Percentiles rank a stretch among this genome's conserved stretches.
Evolutionary conservation across 2,329 filamentous ascomycete species (phyloP).

Genomic region (Fusarium floridanum): DNA sequence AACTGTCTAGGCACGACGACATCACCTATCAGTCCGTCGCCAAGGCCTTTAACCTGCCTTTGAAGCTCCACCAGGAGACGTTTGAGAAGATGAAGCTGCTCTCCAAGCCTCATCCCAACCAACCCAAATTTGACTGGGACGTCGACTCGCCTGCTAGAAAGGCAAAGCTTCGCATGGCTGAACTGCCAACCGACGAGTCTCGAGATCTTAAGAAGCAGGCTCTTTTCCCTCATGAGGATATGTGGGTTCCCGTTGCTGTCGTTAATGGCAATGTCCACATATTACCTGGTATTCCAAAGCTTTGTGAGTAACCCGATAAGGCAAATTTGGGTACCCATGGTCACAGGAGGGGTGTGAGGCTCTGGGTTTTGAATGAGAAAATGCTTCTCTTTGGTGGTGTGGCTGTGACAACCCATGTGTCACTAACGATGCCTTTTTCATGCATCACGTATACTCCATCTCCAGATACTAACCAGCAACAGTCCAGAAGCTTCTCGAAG

Average conservation of each 20-base stretch:
- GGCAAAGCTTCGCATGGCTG: conserved; percentile 91
- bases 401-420: background rate
- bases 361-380: no score
- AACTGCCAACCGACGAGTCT: conserved; percentile 81
- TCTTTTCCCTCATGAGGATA: conserved; percentile 81
- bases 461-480: conserved; percentile 20
- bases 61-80: conserved; percentile 82
- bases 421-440: background rate
- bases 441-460: background rate
- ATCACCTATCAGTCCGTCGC: conserved; percentile 97
- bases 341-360: background rate
- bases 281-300: conserved; percentile 85
- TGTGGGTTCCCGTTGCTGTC: conserved; percentile 91
- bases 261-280: conserved; percentile 96
- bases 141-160: conserved; percentile 80
- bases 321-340: background rate
- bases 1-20: conserved; percentile 82
- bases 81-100: conserved; percentile 86
- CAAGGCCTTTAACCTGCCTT: conserved; percentile 83
- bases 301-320: conserved; percentile 67
- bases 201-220: conserved; percentile 77
- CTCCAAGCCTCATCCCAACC: conserved; percentile 78
- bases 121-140: conserved; percentile 87
- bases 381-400: background rate
- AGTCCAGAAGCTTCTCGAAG: conserved; percentile 82